Conservation (phyloP, 176 grass and related monocot genomes). For the Tillandsia fasciculata region DNA sequence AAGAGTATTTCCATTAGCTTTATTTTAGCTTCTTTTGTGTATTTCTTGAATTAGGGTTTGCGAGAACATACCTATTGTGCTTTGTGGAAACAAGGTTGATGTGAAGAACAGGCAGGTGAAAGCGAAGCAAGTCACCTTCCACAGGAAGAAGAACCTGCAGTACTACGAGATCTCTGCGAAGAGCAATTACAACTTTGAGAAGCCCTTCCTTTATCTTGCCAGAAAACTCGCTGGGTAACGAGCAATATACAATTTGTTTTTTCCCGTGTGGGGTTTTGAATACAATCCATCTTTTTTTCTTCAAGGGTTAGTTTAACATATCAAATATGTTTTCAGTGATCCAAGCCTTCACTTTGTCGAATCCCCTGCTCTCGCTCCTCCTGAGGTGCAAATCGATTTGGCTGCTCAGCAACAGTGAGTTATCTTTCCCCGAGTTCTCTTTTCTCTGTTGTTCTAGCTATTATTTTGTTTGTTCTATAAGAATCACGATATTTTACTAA, state of each 20-base stretch:
- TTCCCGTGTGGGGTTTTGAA: neutral
- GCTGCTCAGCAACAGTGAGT: conserved; percentile 40
- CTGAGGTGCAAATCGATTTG: conserved; percentile 43
- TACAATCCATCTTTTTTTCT: neutral
- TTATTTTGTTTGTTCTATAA: neutral
- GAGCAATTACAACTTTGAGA: conserved; percentile 69
- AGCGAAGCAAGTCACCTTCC: conserved; percentile 58
- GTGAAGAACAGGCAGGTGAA: conserved; percentile 67
- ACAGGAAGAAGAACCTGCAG: conserved; percentile 60
- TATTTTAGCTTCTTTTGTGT: neutral
- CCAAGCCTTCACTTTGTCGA: conserved; percentile 47
- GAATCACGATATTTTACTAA: neutral
- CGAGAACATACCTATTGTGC: conserved; percentile 53
- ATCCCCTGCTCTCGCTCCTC: conserved; percentile 42
- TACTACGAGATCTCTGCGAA: conserved; percentile 66
- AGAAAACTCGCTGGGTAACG: conserved; percentile 41
- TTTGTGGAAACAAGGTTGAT: conserved; percentile 58
- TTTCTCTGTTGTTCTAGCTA: neutral
- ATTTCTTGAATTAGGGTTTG: conserved; percentile 32
- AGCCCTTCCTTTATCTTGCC: conserved; percentile 54
- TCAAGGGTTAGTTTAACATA: neutral
- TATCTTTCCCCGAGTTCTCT: neutral
- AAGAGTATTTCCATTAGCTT: neutral
- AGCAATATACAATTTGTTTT: conserved; percentile 1
- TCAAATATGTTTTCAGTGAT: conserved; percentile 18